A percentile compares a stretch with the other conserved stretches of the same genome.
Conservation (phyloP, 371 early-diverging fungal species). For the Homolaphlyctis polyrhiza region DNA sequence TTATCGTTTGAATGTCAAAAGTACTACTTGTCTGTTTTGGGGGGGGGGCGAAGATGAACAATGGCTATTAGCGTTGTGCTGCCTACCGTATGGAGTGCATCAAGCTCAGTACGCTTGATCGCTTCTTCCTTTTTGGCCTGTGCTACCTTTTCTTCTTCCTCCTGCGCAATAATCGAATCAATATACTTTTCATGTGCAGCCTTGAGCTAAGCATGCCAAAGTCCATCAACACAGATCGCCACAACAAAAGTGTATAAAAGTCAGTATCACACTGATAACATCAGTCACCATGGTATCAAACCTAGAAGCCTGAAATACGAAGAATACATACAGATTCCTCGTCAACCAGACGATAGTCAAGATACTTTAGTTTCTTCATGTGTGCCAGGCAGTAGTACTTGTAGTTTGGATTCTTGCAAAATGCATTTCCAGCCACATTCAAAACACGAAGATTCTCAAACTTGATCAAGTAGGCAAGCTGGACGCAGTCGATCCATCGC, state of each 20-base stretch:
- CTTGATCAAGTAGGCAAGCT: constrained; percentile 37
- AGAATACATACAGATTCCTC: constrained; percentile 32
- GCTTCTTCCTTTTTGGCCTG: constrained; percentile 26
- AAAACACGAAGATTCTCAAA: constrained; percentile 46
- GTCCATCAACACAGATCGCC: too few species aligned
- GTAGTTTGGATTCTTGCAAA: constrained; percentile 45
- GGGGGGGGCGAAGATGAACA: neutral
- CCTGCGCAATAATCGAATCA: constrained; percentile 47
- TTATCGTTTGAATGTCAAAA: neutral
- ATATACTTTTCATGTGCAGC: constrained; percentile 45
- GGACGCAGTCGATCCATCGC: neutral
- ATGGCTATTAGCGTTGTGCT: too few species aligned
- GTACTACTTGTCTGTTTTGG: neutral
- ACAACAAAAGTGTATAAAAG: neutral
- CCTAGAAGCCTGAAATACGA: neutral
- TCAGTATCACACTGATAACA: neutral
- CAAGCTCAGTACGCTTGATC: constrained; percentile 21
- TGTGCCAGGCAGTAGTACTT: constrained; percentile 43
- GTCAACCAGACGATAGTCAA: constrained; percentile 49
- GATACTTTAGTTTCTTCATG: constrained; percentile 40
- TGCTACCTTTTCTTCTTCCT: constrained; percentile 47
- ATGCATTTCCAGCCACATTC: constrained; percentile 42
- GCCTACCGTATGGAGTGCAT: constrained; percentile 30
- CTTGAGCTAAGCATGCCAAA: neutral
- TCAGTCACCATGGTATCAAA: too few species aligned